A percentile compares a stretch with the other conserved stretches of the same genome.
Evolutionary conservation across 495 filamentous ascomycete genomes (phyloP).

Genomic region (Lasiosphaeriaceae sp.): DNA sequence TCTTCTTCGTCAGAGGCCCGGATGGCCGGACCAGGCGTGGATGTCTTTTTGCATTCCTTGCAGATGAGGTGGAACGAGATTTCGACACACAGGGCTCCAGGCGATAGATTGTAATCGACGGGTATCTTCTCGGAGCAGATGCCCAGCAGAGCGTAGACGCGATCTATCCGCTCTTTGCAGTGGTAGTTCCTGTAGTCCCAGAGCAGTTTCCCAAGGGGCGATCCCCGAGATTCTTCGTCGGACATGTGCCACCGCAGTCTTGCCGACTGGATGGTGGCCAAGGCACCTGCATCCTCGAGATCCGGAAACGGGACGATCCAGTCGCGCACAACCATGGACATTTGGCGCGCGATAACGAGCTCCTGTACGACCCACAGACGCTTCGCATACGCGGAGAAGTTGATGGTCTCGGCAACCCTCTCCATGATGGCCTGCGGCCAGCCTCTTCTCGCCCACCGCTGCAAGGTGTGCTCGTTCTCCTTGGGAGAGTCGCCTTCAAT

Average conservation of each 20-base stretch:
- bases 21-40: background rate
- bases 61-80: background rate
- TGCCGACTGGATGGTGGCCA: background rate
- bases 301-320: background rate
- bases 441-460: background rate
- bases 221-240: background rate
- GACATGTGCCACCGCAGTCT: background rate
- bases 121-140: slow-evolving; percentile 5
- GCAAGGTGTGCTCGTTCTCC: background rate
- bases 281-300: background rate
- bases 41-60: background rate
- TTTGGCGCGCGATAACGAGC: background rate
- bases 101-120: background rate
- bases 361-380: slow-evolving; percentile 1
- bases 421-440: background rate
- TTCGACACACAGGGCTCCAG: background rate
- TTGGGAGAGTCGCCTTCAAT: background rate
- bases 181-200: background rate
- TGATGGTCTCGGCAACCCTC: background rate
- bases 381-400: background rate
- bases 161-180: background rate
- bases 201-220: background rate
- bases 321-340: background rate
- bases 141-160: slow-evolving; percentile 1
- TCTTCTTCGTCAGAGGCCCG: background rate